A percentile compares a stretch with the other conserved stretches of the same genome.
These are phyloP conservation scores for Ogataea kodamae DNA, from an alignment of 805 yeast species.

Conservation along the genomic window DNA sequence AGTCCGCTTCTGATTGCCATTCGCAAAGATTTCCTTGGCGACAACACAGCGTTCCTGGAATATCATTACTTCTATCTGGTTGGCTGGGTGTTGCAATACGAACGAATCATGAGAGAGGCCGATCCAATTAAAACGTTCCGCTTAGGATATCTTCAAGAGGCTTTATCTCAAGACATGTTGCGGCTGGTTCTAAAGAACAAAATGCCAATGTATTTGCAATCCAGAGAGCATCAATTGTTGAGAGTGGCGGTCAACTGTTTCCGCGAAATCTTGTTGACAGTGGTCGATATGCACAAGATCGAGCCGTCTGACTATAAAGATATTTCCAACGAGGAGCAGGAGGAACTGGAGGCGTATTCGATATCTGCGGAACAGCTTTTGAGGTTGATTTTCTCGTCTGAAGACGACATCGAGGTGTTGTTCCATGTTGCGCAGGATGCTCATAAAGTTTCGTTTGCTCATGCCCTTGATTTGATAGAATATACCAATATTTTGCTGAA, in stretches of 20 bases:
- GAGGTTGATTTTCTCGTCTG: slow-evolving; percentile 66
- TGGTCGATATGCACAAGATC: slow-evolving; percentile 33
- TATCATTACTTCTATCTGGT: slow-evolving; percentile 55
- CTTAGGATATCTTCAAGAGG: slow-evolving; percentile 34
- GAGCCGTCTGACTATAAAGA: slow-evolving; percentile 40
- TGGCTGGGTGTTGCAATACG: slow-evolving; percentile 76
- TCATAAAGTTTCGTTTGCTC: slow-evolving; percentile 57
- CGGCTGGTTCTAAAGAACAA: slow-evolving; percentile 40
- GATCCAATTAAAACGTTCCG: slow-evolving; percentile 32
- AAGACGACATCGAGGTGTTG: slow-evolving; percentile 52
- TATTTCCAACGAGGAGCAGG: slow-evolving; percentile 41
- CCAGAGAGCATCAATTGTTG: slow-evolving; percentile 53
- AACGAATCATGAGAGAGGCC: slow-evolving; percentile 39
- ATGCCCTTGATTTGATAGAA: slow-evolving; percentile 57
- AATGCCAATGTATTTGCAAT: slow-evolving; percentile 38
- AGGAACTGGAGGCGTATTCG: slow-evolving; percentile 35
- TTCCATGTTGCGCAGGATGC: slow-evolving; percentile 62
- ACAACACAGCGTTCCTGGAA: slow-evolving; percentile 32
- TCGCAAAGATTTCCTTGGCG: slow-evolving; percentile 31
- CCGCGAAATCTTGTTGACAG: slow-evolving; percentile 53
- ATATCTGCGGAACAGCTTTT: slow-evolving; percentile 37
- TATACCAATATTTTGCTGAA: slow-evolving; percentile 62
- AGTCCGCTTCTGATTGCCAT: slow-evolving; percentile 57
- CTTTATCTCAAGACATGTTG: slow-evolving; percentile 59
- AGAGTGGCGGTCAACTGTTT: slow-evolving; percentile 70